Base-by-base conservation (phyloP, 257 asterid genomes). In the Ligustrum vulgare region DNA sequence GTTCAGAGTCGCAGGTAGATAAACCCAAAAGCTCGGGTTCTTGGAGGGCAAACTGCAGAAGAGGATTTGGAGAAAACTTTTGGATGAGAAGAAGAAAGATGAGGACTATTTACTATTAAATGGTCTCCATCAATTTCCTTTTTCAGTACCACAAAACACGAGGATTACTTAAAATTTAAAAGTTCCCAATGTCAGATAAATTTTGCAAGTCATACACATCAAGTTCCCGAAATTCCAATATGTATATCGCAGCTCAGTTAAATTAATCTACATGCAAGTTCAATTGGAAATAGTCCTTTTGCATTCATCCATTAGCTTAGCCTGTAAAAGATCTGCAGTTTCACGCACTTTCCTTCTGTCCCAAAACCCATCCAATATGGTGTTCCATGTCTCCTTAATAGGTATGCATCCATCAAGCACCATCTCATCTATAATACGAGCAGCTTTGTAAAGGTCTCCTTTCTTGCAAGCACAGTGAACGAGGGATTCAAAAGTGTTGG, bases 321-420 rank as follows among this genome's bases (percentile, higher is more conserved):
- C 84, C 67, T 66, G 85, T 62, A 87, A 76, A 28, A 75, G 58
- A 77, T 83, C 89, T 85, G 92, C 84, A 54, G 91, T 94, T 84
- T 88, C 91, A 1, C 80, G 82, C 69, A 89, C 91, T 85, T 90
- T 87, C 71, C 78, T 82, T 79, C 86, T 79, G 66, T 87, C 92
- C 91, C 94, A 91, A 72, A 91, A 89, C 43, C 90, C 93, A 75
- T 78, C 82, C 75, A 95, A 72, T 58, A 90, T 71, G 9, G 67
- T 76, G 71, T 41, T 84, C 98, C 97, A 95, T 56, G 87, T 87
- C 79, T 78, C 86, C 83, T 73, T 85, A 58, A 79, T 81, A 25
- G 97, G 96, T 75, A 83, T 76, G 77, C 96, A 91, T 73, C 99
- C 98, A 81, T 93, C 93, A 70, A 75, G 41, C 70, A 89, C 88